Evolutionary conservation across 345 rosid species (phyloP), one percentile per base, ranked within the genome.

Genomic region (Excoecaria agallocha): DNA sequence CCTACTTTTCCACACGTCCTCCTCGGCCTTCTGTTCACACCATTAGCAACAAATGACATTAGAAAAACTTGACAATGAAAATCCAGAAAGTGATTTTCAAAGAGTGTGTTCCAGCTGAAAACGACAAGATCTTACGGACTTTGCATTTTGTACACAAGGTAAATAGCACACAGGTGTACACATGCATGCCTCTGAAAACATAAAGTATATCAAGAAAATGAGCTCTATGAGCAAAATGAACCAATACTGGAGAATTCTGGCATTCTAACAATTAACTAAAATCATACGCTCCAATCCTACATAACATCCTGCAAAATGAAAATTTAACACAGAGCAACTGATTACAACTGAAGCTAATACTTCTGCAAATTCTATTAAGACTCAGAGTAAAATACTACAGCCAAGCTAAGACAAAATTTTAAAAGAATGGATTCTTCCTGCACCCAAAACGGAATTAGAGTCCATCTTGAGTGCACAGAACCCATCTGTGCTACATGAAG

Each of bases 371-470:
- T 43, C 35, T 48, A 25, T 19, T 17, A 10, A 19, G 12, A 48
- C 48, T 25, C 19, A 49, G 30, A 16, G 59, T 17, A 45, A 58
- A 71, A 43, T 8, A 19, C 22, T 25, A 43, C 8, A 72, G 56
- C 68, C 61, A 71, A 72, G 58, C 49, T 62, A 66, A 50, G 66
- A 67, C 70, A 81, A 74, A 79, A 61, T 49, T 81, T 61, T 43
- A 43, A 63, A 68, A 56, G 58, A 62, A 66, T 11, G 22, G 43
- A 56, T 70, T 72, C 67, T 75, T 63, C 48, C 48, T 43, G 6
- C 48, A 43, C 48, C 48, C 35, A 38, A 45, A 45, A 71, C 49
- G 68, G 74, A 45, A 60, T 39, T 48, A 70, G 52, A 51, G 30
- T 38, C 73, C 78, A 56, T 71, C 60, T 58, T 3, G 46, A 60